These are phyloP conservation scores for Yamadazyma phyllophila DNA, from an alignment of 805 yeast species.

Conservation along the genomic window DNA sequence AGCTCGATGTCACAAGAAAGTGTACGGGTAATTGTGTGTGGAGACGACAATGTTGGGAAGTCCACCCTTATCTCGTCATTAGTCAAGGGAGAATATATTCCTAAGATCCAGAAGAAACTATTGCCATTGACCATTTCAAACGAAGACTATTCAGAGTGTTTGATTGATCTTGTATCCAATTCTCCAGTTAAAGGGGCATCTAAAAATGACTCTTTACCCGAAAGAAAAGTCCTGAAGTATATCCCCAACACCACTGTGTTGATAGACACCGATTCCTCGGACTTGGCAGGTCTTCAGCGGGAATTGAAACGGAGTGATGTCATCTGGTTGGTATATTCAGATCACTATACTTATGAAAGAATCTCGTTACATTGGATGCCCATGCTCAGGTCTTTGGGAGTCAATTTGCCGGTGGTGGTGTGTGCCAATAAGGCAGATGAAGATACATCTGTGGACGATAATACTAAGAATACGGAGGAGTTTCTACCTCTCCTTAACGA, in stretches of 20 bases:
- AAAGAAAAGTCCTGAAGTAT: slow-evolving; percentile 24
- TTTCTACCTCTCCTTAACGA: slow-evolving; percentile 83
- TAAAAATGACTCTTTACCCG: slow-evolving; percentile 6
- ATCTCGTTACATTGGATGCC: slow-evolving; percentile 94
- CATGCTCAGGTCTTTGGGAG: slow-evolving; percentile 86
- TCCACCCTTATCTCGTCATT: slow-evolving; percentile 76
- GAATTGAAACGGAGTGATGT: slow-evolving; percentile 87
- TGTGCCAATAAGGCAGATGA: slow-evolving; percentile 79
- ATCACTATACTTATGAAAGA: slow-evolving; percentile 91
- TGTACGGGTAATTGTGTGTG: slow-evolving; percentile 85
- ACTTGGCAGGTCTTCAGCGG: slow-evolving; percentile 55
- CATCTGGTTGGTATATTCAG: slow-evolving; percentile 91
- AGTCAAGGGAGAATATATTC: slow-evolving; percentile 76
- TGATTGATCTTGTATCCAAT: slow-evolving; percentile 18
- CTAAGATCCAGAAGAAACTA: slow-evolving; percentile 71
- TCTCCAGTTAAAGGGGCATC: slow-evolving; percentile 11
- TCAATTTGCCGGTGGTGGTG: slow-evolving; percentile 87
- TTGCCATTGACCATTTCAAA: slow-evolving; percentile 83
- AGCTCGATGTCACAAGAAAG: slow-evolving; percentile 22
- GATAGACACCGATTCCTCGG: slow-evolving; percentile 77
- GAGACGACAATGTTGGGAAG: slow-evolving; percentile 91
- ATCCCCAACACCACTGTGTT: slow-evolving; percentile 58
- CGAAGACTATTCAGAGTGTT: slow-evolving; percentile 51
- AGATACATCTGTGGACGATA: slow-evolving; percentile 42
- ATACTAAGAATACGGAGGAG: slow-evolving; percentile 59